These are phyloP conservation scores for Hemileia vastatrix DNA, from an alignment of 1,284 basidiomycete genomes.

Conservation along the genomic window DNA sequence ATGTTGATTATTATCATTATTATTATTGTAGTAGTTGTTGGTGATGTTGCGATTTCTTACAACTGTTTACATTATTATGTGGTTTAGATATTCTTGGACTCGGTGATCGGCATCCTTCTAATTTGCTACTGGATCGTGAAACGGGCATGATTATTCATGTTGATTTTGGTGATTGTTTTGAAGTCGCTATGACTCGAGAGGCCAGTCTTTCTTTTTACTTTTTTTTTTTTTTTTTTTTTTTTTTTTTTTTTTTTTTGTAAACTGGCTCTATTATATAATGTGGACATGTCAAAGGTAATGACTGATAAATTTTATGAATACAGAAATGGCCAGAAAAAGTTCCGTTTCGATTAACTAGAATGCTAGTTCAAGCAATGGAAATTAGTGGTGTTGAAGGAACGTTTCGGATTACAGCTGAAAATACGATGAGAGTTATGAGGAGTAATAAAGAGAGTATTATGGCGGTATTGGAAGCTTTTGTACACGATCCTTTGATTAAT, in stretches of 20 bases:
- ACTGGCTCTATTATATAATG: background rate
- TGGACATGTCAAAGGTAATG: background rate
- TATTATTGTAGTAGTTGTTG: too few relatives aligned
- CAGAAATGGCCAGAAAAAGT: conserved; percentile 99
- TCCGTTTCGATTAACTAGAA: conserved; percentile 92
- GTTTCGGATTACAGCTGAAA: conserved; percentile 90
- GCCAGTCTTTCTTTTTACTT: conserved; percentile 8
- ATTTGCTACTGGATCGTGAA: conserved; percentile 80
- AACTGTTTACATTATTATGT: too few relatives aligned
- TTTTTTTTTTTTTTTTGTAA: background rate
- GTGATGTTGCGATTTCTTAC: too few relatives aligned
- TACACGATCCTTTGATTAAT: conserved; percentile 54
- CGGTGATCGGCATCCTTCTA: conserved; percentile 97
- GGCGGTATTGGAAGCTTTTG: conserved; percentile 83
- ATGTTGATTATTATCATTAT: background rate
- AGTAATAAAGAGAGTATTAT: conserved; percentile 96
- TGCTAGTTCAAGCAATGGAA: conserved; percentile 99
- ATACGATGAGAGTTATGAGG: conserved; percentile 90
- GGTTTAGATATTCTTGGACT: conserved; percentile 89
- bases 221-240: background rate
- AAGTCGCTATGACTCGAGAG: conserved; percentile 46
- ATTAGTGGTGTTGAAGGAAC: conserved; percentile 90
- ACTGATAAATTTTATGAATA: conserved; percentile 77
- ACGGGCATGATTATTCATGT: conserved; percentile 96
- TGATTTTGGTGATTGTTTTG: conserved; percentile 61